Evolutionary conservation across 2,329 filamentous ascomycete genomes (phyloP).

Genomic region (Dothideomycetidae sp.): DNA sequence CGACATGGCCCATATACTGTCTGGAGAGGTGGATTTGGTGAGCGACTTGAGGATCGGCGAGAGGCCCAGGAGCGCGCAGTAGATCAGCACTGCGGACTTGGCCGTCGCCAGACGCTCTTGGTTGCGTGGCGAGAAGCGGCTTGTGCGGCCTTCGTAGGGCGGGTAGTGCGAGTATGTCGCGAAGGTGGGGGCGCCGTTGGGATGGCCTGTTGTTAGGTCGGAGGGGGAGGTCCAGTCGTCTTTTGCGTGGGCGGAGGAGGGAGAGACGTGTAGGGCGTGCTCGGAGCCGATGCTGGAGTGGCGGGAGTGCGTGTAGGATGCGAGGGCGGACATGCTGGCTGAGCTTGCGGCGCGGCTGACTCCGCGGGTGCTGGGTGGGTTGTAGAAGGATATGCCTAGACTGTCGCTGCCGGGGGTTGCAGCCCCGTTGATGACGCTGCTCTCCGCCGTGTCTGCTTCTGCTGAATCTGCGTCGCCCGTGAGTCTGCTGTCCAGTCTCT

Average conservation of each 20-base stretch:
- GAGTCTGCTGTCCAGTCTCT: conserved; percentile 7
- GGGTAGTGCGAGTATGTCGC: conserved; percentile 23
- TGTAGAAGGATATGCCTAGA: conserved; percentile 6
- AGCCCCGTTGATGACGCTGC: not conserved
- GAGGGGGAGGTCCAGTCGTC: conserved; percentile 14
- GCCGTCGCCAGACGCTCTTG: conserved; percentile 61
- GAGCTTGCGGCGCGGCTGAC: conserved; percentile 12
- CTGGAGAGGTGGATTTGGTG: conserved; percentile 79
- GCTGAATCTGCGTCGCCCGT: conserved; percentile 2
- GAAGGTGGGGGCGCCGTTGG: conserved; percentile 28
- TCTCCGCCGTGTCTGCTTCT: not conserved
- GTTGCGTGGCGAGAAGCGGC: conserved; percentile 38
- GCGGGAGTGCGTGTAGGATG: conserved; percentile 28
- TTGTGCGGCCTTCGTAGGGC: conserved; percentile 24
- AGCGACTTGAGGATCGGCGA: conserved; percentile 93
- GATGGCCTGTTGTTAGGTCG: conserved; percentile 14
- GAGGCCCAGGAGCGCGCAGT: conserved; percentile 78
- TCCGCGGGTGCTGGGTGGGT: conserved; percentile 7
- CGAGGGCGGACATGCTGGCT: not conserved
- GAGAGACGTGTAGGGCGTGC: conserved; percentile 12
- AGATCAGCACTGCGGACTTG: conserved; percentile 86
- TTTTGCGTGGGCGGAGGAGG: conserved; percentile 18
- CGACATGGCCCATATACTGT: conserved; percentile 95
- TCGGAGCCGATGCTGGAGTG: conserved; percentile 44
- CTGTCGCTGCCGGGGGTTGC: conserved; percentile 4